Base-by-base conservation (phyloP, 176 grass and related monocot species). In the Chrysopogon serrulatus region DNA sequence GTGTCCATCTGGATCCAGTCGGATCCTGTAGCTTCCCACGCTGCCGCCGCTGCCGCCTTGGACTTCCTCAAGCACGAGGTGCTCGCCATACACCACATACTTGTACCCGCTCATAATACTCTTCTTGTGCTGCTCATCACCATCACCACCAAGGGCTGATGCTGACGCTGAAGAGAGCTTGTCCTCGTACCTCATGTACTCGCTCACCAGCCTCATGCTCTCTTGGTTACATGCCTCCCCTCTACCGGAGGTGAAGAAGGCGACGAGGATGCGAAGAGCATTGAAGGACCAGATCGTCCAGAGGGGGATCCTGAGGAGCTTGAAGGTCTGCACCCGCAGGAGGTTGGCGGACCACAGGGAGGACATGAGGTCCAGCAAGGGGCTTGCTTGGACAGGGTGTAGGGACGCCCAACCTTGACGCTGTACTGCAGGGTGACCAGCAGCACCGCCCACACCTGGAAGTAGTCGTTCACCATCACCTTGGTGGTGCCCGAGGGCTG, bases 401-500 rank as follows among this genome's bases (percentile, higher is more conserved):
- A 65, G 0, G 18, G 81, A 1, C n/a, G 40, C 4, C 81, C 87
- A 10, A 35, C 7, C 49, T 80, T 30, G 17, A 88, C 73, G 51
- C 90, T 85, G 41, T 66, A 62, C 30, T 45, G 44, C 35, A 88
- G 76, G n/a, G 77, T 85, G 15, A 88, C 68, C 69, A 73, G 43
- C 9, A 91, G 77, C 49, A 48, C 70, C 1, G 43, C 70, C 70
- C 70, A 73, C 42, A 73, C 70, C 70, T 73, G 43, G 14, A 84
- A 82, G 44, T 82, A 64, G 15, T 85, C 90, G 14, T 85, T 91
- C 30, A 85, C 75, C 24, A 82, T 91, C 30, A 85, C 75, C 24
- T 5, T 78, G 3, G 0, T 17, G 0, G 9, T 0, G 6, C 18
- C 47, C 1, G 69, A 54, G 0, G 60, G 69, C 74, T 82, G 86